Base-by-base conservation (phyloP, 1,139 yeast species). In the Geotrichum aggregatum region DNA sequence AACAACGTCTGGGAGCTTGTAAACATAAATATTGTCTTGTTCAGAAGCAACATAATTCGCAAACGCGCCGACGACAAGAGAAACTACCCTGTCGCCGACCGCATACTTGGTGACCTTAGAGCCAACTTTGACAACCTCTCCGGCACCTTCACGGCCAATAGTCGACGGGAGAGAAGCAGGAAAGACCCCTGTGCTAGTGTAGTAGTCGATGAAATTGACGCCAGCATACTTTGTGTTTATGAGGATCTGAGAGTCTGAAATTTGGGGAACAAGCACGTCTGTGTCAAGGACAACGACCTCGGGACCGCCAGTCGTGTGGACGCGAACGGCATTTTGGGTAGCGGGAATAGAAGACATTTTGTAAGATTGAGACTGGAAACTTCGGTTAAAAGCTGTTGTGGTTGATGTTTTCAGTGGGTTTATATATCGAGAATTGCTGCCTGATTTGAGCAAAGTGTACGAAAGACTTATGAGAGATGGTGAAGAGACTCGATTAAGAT, bases 131-230 rank as follows among this genome's bases (percentile, higher is more conserved):
- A 77, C 92, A 46, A 89, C 79, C 16, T 69, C 77, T 33, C 96
- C 97, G 35, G 85, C 73, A 2, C 91, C 96, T 67, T 89, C 96
- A 54, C 89, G 75, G n/a, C 97, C 97, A 40, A 86, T 73, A 38
- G 79, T 71, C 54, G 73, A 74, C 0, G 97, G 97, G 45, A 73
- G 67, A 35, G 67, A 60, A 2, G 74, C 64, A 3, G 87, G 84
- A 63, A 87, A 89, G 5, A 83, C 63, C 2, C 96, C 96, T 50
- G 72, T 77, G 63, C 97, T 77, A 72, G 85, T 86, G 70, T 89
- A 89, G 2, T 82, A 75, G 62, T 89, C 96, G 59, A 88, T 84
- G 72, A 80, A 86, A 63, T 89, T 89, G 62, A 89, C 72, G 21
- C 97, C 97, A 4, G 88, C 76, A 61, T 78, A 88, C 53, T 73